Base-by-base conservation (phyloP, 2,329 filamentous ascomycete species). In the Fusarium paranaense region DNA sequence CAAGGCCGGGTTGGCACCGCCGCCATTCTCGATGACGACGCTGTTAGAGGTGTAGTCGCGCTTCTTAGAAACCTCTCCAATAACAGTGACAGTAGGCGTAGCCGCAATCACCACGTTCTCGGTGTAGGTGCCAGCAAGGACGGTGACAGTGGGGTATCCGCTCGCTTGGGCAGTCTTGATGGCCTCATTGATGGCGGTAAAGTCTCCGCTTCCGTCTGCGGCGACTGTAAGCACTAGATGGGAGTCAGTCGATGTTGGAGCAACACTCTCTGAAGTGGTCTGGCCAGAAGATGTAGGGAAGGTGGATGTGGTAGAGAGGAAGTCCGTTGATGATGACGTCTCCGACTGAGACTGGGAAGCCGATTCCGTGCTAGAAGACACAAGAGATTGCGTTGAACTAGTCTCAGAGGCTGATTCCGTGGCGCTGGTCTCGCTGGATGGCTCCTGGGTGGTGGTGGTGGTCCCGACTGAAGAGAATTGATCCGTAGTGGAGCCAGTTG, bases 81-180 rank as follows among this genome's bases (percentile, higher is more conserved):
- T 69, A 16, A 87, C 78, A 0, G 85, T 85, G 13, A 87, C 82
- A 0, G 84, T 78, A 2, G 82, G 81, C 0, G 83, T 85, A 3
- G 82, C 85, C 10, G 78, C 73, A 6, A 87, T 79, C 0, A 80
- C 80, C 27, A 87, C 76, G 8, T 80, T 78, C 63, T 87, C 85
- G 8, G 81, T 81, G 66, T 87, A 87, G 0, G 84, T 86, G 16
- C 86, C 86, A 2, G 84, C 81, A 6, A 83, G 80, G 20, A 87
- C 80, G 14, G 83, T 81, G 1, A 87, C 84, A 0, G 85, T 86
- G 1, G 85, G 81, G 25, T 84, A 79, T 1, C 78, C 81, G 60
- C 81, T 82, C 82, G 73, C 69, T 35, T 77, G 75, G 1, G 86
- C 86, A 33, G 83, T 85, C 5, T 81, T 78, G 20, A 87, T 81